phyloP scores from a whole-genome alignment of 495 filamentous ascomycete species.

The Hypoxylon fragiforme region DNA sequence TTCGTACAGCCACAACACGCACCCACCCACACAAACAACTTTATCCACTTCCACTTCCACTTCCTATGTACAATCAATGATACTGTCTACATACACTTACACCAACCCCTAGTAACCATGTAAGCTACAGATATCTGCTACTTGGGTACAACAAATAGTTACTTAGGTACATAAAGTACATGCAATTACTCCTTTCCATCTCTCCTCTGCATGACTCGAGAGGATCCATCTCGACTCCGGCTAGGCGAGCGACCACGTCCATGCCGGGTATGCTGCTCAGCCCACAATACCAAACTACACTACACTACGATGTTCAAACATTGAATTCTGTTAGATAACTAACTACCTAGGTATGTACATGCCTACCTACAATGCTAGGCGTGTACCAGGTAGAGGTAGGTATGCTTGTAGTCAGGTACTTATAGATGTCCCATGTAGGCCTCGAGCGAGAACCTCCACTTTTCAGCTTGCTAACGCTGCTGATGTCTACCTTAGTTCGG shows the following conservation, averaged over 20 bases:
- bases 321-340: too few species aligned
- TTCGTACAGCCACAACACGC: slow-evolving; percentile 30
- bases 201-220: slow-evolving; percentile 23
- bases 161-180: too few species aligned
- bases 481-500: slow-evolving; percentile 28
- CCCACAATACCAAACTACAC: neutral
- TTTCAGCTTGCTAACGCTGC: slow-evolving; percentile 36
- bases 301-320: too few species aligned
- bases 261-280: too few species aligned
- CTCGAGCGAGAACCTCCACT: slow-evolving; percentile 21
- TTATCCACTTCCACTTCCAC: too few species aligned
- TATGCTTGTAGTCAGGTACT: slow-evolving; percentile 15
- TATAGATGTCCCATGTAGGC: slow-evolving; percentile 9
- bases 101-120: too few species aligned
- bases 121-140: too few species aligned
- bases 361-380: slow-evolving; percentile 3
- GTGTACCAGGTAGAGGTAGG: neutral
- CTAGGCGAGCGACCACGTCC: slow-evolving; percentile 18
- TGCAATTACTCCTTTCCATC: slow-evolving; percentile 19
- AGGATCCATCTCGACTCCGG: neutral
- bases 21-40: slow-evolving; percentile 28
- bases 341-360: slow-evolving; percentile 1
- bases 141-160: too few species aligned
- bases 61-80: too few species aligned
- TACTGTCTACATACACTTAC: too few species aligned